Evolutionary conservation across 2,329 filamentous ascomycete genomes (phyloP).

Genomic region (Hansfordia pulvinata): DNA sequence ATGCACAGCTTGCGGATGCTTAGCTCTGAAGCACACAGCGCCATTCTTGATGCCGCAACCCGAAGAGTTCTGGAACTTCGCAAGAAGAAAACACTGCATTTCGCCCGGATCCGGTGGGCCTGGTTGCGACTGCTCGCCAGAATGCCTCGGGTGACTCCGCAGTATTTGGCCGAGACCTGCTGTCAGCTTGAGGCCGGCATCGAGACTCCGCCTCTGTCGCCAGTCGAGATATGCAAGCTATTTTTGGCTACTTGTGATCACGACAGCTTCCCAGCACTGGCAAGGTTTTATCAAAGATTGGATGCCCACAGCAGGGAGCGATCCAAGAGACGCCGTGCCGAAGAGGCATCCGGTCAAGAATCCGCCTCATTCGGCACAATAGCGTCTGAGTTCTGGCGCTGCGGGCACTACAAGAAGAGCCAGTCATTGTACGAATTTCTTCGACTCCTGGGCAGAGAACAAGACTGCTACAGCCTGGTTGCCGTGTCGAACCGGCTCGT

Average conservation of each 20-base stretch:
- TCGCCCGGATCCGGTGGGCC: slow-evolving; percentile 6
- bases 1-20: slow-evolving; percentile 1
- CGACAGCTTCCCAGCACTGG: too few relatives aligned
- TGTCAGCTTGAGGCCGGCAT: slow-evolving; percentile 9
- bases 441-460: slow-evolving; percentile 10
- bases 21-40: slow-evolving; percentile 3
- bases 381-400: slow-evolving; percentile 8
- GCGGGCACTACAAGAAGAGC: slow-evolving; percentile 7
- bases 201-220: slow-evolving; percentile 5
- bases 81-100: slow-evolving; percentile 3
- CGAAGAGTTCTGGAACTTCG: slow-evolving; percentile 5
- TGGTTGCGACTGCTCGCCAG: slow-evolving; percentile 15
- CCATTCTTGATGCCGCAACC: slow-evolving; percentile 9
- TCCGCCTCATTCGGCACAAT: slow-evolving; percentile 5
- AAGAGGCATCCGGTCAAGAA: too few relatives aligned
- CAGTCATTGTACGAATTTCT: slow-evolving; percentile 10
- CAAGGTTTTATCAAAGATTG: too few relatives aligned
- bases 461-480: slow-evolving; percentile 8
- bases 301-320: too few relatives aligned
- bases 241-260: slow-evolving; percentile 7
- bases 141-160: slow-evolving; percentile 8
- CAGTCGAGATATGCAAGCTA: slow-evolving; percentile 10
- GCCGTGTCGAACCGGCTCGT: slow-evolving; percentile 5
- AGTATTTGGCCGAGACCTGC: slow-evolving; percentile 8
- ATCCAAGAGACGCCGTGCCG: too few relatives aligned